Conservation (phyloP, 345 rosid species). For the Euphorbia peplus region DNA sequence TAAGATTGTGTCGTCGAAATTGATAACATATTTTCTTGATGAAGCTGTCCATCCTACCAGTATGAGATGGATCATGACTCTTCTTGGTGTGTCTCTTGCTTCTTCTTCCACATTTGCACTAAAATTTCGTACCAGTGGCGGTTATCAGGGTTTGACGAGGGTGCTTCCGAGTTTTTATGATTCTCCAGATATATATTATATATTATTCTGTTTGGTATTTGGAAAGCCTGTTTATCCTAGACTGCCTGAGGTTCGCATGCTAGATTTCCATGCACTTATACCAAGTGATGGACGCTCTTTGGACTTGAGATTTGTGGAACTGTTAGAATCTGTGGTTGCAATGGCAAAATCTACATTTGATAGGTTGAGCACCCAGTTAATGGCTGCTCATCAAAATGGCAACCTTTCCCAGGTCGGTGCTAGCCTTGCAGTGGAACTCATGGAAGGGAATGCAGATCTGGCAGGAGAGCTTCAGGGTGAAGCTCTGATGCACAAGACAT, state of each 20-base stretch:
- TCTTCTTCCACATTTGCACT: slow-evolving; percentile 93
- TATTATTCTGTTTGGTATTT: slow-evolving; percentile 88
- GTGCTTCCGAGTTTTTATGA: slow-evolving; percentile 95
- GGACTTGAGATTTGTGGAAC: slow-evolving; percentile 89
- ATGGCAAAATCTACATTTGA: slow-evolving; percentile 98
- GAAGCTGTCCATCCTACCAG: slow-evolving; percentile 99
- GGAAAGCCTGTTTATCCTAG: slow-evolving; percentile 97
- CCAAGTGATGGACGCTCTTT: slow-evolving; percentile 75
- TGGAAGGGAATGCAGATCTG: slow-evolving; percentile 85
- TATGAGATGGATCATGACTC: slow-evolving; percentile 99
- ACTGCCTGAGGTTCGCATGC: slow-evolving; percentile 97
- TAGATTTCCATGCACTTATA: slow-evolving; percentile 96
- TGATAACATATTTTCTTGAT: slow-evolving; percentile 94
- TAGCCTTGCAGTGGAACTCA: slow-evolving; percentile 88
- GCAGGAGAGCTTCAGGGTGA: slow-evolving; percentile 99
- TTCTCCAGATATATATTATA: slow-evolving; percentile 97
- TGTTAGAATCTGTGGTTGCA: slow-evolving; percentile 83
- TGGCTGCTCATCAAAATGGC: slow-evolving; percentile 90
- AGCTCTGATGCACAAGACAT: slow-evolving; percentile 99
- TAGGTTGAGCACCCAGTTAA: slow-evolving; percentile 74
- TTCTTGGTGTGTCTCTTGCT: slow-evolving; percentile 89
- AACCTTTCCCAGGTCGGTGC: slow-evolving; percentile 85
- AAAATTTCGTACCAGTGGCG: slow-evolving; percentile 89
- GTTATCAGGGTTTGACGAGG: slow-evolving; percentile 84
- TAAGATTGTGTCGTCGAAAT: slow-evolving; percentile 94